Base-by-base conservation (phyloP, 2,329 filamentous ascomycete genomes). In the Graphiopsis chlorocephala region DNA sequence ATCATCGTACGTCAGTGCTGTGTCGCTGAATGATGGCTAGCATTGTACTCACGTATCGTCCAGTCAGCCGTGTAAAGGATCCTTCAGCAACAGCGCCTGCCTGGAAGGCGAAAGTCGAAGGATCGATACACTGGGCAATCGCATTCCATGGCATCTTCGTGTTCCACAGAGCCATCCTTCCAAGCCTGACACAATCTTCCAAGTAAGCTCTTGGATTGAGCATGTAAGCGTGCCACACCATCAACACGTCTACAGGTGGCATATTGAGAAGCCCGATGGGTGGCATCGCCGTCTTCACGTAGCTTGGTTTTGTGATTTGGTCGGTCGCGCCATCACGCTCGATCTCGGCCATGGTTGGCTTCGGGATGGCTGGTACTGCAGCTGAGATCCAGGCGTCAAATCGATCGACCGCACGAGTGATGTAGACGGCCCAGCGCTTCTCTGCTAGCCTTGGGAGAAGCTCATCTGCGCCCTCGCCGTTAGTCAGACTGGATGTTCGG, bases 211-310 rank as follows among this genome's bases (percentile, higher is more conserved):
- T 82, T 0, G 91, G 91, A 69, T 93, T 93, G 3, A 94, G 84
- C 85, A 91, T 89, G 72, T 91, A 90, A 0, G 89, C 80, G 75
- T 94, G 91, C 88, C 89, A 91, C 0, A 93, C 87, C 88, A 93
- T 90, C 23, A 93, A 76, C 0, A 93, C 85, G 76, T 93, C 90
- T 82, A 75, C 23, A 17, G 78, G 75, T 42, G 69, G 70, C 62
- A 71, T 58, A 48, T 61, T 65, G n/a, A 33, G 12, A 25, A 10
- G 25, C 14, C 17, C 23, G 15, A 64, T 38, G 6, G 56, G 45
- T 14, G 20, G 53, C 53, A 59, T 35, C 4, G 31, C 12, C 12
- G 14, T 45, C 23, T 59, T 59, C 2, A 59, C 42, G 25, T 58
- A 59, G 4, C 17, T 7, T 15, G 55, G 55, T 15, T 61, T 42